Evolutionary conservation across 352 stramenopile species (phyloP).

Genomic region (Phytophthora hybrid): DNA sequence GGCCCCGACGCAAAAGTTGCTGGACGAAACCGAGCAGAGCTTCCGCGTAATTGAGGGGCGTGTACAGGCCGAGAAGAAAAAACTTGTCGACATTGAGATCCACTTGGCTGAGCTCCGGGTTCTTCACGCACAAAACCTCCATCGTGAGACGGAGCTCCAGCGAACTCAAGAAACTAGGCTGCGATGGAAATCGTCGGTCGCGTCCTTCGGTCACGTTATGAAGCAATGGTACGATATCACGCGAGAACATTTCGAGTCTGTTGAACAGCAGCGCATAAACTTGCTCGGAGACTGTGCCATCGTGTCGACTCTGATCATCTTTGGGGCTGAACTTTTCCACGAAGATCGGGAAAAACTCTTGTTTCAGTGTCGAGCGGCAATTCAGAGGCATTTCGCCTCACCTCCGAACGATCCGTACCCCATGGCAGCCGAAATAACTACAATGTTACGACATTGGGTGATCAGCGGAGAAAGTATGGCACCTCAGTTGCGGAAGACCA

Average conservation of each 20-base stretch:
- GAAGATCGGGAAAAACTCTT: constrained; percentile 38
- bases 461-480: constrained; percentile 37
- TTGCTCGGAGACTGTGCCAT: constrained; percentile 50
- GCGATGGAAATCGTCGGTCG: constrained; percentile 51
- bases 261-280: constrained; percentile 38
- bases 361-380: constrained; percentile 30
- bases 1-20: constrained; percentile 57
- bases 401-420: constrained; percentile 4
- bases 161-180: constrained; percentile 55
- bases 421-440: constrained; percentile 8
- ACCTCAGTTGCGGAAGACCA: constrained; percentile 40
- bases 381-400: constrained; percentile 21
- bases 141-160: constrained; percentile 60
- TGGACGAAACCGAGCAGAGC: constrained; percentile 50
- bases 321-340: constrained; percentile 35
- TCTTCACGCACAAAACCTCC: constrained; percentile 41
- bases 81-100: constrained; percentile 61
- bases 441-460: constrained; percentile 43
- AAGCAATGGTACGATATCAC: constrained; percentile 48
- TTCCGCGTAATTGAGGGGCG: constrained; percentile 53
- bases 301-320: constrained; percentile 43
- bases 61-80: constrained; percentile 53
- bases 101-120: constrained; percentile 55
- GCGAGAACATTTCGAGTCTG: constrained; percentile 18
- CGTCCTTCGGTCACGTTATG: constrained; percentile 51